Evolutionary conservation across 371 early-diverging fungal species (phyloP).

Genomic region (Mucor sp.): DNA sequence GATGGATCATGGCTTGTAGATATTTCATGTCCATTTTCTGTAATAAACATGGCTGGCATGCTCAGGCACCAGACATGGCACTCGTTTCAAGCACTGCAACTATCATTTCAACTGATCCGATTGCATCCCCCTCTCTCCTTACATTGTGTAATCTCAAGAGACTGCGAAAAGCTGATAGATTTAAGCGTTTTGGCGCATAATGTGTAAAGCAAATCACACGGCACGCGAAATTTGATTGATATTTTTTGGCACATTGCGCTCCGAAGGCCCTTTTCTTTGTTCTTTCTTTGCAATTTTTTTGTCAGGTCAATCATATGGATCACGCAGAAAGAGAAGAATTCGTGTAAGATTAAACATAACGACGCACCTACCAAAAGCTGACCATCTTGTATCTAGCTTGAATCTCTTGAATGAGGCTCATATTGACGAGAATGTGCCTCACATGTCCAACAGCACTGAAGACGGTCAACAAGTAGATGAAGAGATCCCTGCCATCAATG

Average conservation of each 20-base stretch:
- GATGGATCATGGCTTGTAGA: no score
- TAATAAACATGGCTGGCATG: no score
- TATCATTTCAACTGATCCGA: no score
- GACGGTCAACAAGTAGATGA: constrained; percentile 12
- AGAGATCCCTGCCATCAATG: constrained; percentile 12
- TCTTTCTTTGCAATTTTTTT: neutral
- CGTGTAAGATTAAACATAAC: neutral
- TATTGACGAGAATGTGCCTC: constrained; percentile 1
- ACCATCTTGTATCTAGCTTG: neutral
- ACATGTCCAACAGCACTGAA: neutral
- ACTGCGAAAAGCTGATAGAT: neutral
- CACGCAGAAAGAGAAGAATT: constrained; percentile 4
- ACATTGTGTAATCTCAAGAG: neutral
- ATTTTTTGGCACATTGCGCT: neutral
- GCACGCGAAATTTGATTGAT: neutral
- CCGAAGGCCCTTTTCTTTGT: neutral
- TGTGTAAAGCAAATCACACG: neutral
- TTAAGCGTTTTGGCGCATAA: neutral
- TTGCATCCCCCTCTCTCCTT: no score
- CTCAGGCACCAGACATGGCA: no score
- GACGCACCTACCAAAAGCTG: neutral
- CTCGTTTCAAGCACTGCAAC: no score
- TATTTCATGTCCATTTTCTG: no score
- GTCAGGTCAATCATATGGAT: neutral
- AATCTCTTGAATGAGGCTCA: neutral